phyloP scores from a whole-genome alignment of 768 basidiomycete genomes.

The Russula compacta region DNA sequence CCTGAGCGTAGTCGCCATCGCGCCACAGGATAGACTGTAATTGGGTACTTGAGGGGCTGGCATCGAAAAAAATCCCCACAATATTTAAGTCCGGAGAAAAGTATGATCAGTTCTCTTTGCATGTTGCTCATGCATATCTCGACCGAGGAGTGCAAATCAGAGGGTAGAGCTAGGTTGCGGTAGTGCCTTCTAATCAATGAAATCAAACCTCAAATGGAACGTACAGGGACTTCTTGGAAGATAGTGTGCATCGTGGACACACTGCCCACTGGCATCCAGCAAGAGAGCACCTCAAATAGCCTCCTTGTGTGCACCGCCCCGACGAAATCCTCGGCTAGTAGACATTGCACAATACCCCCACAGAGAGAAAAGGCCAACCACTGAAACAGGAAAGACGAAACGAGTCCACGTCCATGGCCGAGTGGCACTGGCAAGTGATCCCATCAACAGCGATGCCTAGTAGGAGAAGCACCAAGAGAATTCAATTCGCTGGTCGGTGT shows the following conservation, averaged over 20 bases:
- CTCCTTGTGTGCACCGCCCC: neutral
- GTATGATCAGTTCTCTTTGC: neutral
- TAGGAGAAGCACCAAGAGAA: neutral
- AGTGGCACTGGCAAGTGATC: neutral
- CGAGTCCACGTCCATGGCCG: neutral
- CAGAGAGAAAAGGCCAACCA: neutral
- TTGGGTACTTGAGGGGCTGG: neutral
- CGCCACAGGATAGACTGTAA: neutral
- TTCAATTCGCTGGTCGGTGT: no score
- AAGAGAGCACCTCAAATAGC: no score
- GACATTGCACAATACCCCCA: neutral
- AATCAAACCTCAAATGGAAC: neutral
- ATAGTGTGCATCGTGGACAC: neutral
- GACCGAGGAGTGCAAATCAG: no score
- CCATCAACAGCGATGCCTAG: neutral
- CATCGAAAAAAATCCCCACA: neutral
- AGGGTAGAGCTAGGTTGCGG: neutral
- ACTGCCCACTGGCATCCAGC: neutral
- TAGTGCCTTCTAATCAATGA: neutral
- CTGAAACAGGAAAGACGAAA: neutral
- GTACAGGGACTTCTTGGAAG: neutral
- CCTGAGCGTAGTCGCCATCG: constrained; percentile 2
- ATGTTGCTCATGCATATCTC: neutral
- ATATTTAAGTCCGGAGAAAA: neutral
- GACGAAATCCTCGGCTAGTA: neutral